A percentile compares a stretch with the other conserved stretches of the same genome.
Conservation (phyloP, 192 early-diverging fungal species). For the Dissophora globulifera region DNA sequence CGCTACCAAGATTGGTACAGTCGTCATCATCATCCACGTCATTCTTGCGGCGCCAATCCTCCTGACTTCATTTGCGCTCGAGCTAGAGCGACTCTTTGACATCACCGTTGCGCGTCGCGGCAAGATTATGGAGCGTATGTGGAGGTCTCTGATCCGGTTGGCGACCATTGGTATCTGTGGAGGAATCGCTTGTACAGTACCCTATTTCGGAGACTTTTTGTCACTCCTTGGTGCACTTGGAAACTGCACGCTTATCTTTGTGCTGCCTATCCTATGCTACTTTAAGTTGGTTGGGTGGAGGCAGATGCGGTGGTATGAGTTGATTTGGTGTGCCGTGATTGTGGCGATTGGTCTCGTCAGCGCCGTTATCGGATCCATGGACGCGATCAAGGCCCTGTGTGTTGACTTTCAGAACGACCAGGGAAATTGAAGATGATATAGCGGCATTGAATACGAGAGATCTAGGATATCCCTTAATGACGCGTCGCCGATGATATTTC, state of each 20-base stretch:
- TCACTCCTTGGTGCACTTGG: conserved; percentile 80
- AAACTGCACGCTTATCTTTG: conserved; percentile 81
- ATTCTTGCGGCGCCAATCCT: conserved; percentile 82
- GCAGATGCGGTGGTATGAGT: conserved; percentile 54
- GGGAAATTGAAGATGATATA: neutral
- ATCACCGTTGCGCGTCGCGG: conserved; percentile 64
- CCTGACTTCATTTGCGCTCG: conserved; percentile 76
- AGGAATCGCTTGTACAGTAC: conserved; percentile 68
- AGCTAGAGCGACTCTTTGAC: conserved; percentile 73
- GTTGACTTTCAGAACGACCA: conserved; percentile 37
- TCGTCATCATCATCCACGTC: conserved; percentile 83
- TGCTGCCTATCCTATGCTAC: conserved; percentile 82
- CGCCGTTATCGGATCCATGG: conserved; percentile 70
- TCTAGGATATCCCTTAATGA: too few species aligned
- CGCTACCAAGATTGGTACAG: conserved; percentile 61
- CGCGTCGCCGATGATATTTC: too few species aligned
- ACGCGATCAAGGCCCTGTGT: conserved; percentile 67
- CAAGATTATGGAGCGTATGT: conserved; percentile 57
- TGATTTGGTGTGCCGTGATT: conserved; percentile 60
- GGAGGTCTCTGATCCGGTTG: conserved; percentile 65
- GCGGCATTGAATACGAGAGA: too few species aligned
- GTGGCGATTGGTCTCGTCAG: conserved; percentile 68
- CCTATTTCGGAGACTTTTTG: conserved; percentile 83
- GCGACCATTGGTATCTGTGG: conserved; percentile 62
- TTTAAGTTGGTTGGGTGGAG: conserved; percentile 73